Evolutionary conservation across 2,329 filamentous ascomycete genomes (phyloP).

Genomic region (Penicillium thymicola): DNA sequence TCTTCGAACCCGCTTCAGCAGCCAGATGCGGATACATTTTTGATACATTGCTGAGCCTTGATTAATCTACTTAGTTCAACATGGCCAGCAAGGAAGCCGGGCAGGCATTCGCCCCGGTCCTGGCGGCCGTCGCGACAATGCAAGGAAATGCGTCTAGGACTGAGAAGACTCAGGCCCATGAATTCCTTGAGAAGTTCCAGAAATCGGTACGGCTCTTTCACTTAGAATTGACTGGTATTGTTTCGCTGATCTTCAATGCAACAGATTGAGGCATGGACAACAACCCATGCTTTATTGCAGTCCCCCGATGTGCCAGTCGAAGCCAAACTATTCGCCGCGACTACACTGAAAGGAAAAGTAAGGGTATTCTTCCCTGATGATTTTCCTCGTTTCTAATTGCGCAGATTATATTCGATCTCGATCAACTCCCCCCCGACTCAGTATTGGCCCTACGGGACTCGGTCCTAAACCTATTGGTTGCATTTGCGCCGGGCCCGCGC

Average conservation of each 20-base stretch:
- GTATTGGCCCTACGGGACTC: constrained; percentile 77
- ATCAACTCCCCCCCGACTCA: constrained; percentile 76
- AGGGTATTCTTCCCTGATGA: constrained; percentile 13
- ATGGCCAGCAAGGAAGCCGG: constrained; percentile 70
- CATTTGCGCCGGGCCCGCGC: constrained; percentile 77
- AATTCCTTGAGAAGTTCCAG: constrained; percentile 91
- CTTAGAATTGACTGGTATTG: constrained; percentile 8
- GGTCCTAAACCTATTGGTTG: constrained; percentile 74
- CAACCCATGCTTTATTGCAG: constrained; percentile 81
- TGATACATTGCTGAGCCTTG: constrained; percentile 10
- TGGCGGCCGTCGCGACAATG: constrained; percentile 89
- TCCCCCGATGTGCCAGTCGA: constrained; percentile 71
- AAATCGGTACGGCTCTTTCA: constrained; percentile 71
- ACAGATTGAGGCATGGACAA: constrained; percentile 85
- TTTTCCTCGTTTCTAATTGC: constrained; percentile 20
- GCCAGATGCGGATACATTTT: constrained; percentile 2
- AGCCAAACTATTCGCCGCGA: constrained; percentile 91
- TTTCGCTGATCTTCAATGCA: constrained; percentile 17
- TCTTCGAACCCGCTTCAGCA: constrained; percentile 5
- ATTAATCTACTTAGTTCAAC: constrained; percentile 17
- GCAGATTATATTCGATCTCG: constrained; percentile 93
- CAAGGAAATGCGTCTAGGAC: constrained; percentile 73
- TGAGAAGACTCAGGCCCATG: constrained; percentile 84
- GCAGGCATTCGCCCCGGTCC: constrained; percentile 76
- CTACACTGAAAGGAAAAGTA: constrained; percentile 97